Evolutionary conservation across 495 filamentous ascomycete genomes (phyloP).

Genomic region (Annulohypoxylon maeteangense): DNA sequence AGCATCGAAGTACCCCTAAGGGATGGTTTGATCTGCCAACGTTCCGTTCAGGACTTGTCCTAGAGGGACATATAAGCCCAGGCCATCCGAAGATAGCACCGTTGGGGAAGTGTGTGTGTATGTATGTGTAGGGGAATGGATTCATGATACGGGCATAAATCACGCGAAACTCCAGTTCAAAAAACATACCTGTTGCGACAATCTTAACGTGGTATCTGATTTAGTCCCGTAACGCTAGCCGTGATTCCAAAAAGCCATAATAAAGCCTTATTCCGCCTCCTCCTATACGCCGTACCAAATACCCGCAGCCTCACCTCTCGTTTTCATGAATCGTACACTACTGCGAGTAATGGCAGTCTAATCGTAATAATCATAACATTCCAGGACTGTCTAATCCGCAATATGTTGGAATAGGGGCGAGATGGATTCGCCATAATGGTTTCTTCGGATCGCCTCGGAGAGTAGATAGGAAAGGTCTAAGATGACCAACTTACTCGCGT

Average conservation of each 20-base stretch:
- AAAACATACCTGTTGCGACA: constrained; percentile 41
- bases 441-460: constrained; percentile 91
- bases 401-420: constrained; percentile 83
- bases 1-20: constrained; percentile 60
- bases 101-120: constrained; percentile 47
- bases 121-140: not conserved
- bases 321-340: constrained; percentile 40
- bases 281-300: constrained; percentile 43
- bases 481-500: constrained; percentile 84
- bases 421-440: constrained; percentile 92
- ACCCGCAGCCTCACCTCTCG: constrained; percentile 37
- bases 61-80: constrained; percentile 59
- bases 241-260: constrained; percentile 28
- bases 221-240: constrained; percentile 39
- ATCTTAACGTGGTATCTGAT: constrained; percentile 44
- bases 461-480: constrained; percentile 89
- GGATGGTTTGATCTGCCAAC: constrained; percentile 65
- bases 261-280: constrained; percentile 28
- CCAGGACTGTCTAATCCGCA: constrained; percentile 58
- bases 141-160: constrained; percentile 16
- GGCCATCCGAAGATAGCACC: constrained; percentile 64
- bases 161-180: constrained; percentile 16
- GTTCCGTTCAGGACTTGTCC: constrained; percentile 65
- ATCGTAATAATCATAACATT: constrained; percentile 39
- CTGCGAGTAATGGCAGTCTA: constrained; percentile 39